A percentile compares a stretch with the other conserved stretches of the same genome.
phyloP scores from a whole-genome alignment of 768 basidiomycete genomes.

The Boletus subparvulus region DNA sequence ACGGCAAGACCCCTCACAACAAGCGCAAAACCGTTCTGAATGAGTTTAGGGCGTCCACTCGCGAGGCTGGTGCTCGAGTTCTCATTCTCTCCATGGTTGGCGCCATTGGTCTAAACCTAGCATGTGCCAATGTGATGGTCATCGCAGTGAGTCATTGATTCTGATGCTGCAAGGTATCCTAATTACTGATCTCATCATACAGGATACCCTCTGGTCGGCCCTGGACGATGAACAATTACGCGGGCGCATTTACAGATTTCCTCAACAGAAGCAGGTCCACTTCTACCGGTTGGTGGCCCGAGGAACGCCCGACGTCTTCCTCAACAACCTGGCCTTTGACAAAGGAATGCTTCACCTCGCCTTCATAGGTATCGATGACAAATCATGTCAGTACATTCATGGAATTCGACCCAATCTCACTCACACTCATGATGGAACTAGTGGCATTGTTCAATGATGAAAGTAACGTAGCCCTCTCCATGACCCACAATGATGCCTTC shows the following conservation, averaged over 20 bases:
- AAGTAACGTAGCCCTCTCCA: too few species aligned
- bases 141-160: too few species aligned
- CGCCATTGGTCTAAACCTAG: slow-evolving; percentile 7
- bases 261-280: slow-evolving; percentile 17
- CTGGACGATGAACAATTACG: slow-evolving; percentile 20
- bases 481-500: too few species aligned
- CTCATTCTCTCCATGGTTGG: slow-evolving; percentile 21
- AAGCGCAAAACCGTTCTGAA: neutral
- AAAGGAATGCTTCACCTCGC: neutral
- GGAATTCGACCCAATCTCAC: too few species aligned
- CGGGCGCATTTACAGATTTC: slow-evolving; percentile 11
- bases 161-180: too few species aligned
- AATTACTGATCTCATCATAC: neutral
- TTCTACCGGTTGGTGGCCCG: slow-evolving; percentile 15
- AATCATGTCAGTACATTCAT: too few species aligned
- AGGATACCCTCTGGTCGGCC: slow-evolving; percentile 26
- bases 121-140: slow-evolving; percentile 2
- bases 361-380: neutral
- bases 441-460: too few species aligned
- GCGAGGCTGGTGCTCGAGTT: neutral
- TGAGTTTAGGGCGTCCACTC: slow-evolving; percentile 1
- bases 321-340: slow-evolving; percentile 25
- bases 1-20: neutral
- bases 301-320: slow-evolving; percentile 22
- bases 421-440: too few species aligned